Base-by-base conservation (phyloP, 495 filamentous ascomycete genomes). In the Podospora conica region DNA sequence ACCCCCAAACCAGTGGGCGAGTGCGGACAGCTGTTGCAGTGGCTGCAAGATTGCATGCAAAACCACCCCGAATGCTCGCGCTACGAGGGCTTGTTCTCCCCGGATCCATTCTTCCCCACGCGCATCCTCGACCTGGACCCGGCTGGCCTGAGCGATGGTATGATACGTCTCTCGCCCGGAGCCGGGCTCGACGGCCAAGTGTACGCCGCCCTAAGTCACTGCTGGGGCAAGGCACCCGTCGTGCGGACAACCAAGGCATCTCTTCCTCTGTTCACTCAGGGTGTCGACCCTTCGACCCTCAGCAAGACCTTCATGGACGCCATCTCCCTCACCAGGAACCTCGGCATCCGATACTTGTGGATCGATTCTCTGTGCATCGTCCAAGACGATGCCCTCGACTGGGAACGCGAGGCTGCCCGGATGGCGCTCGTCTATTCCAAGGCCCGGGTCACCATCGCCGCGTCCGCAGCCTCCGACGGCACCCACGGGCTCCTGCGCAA, bases 351-450 rank as follows among this genome's bases (percentile, higher is more conserved):
- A 3, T 63, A 63, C 25, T 25, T 63, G 12, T 63, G 61, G 61
- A 63, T 63, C 23, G 61, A 63, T 22, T 28, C 40, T 8, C 61
- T 63, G 22, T 63, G 61, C 15, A 63, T 63, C 11, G 55, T 63
- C 40, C 61, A 63, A 21, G 61, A 63, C 53, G 25, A 20, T 5
- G 15, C 20, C 5, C 21, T 9, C 15, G 61, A 63, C 29, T 63
- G 61, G 61, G 25, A 29, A 5, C 21, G 27, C n/a, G 61, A 63
- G 27, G 27, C 40, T 5, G 23, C 40, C 40, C 55, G 55, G 48
- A 63, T 63, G 61, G 22, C 27, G 23, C 40, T n/a, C 7, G 29
- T 63, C 11, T 63, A 63, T 48, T 25, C 22, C 5, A 63, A 55
- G 10, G 61, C 61, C 6, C n/a, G n/a, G 8, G 23, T 63, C 22